Base-by-base conservation (phyloP, 2,329 filamentous ascomycete species). In the Lecanicillium sp. region DNA sequence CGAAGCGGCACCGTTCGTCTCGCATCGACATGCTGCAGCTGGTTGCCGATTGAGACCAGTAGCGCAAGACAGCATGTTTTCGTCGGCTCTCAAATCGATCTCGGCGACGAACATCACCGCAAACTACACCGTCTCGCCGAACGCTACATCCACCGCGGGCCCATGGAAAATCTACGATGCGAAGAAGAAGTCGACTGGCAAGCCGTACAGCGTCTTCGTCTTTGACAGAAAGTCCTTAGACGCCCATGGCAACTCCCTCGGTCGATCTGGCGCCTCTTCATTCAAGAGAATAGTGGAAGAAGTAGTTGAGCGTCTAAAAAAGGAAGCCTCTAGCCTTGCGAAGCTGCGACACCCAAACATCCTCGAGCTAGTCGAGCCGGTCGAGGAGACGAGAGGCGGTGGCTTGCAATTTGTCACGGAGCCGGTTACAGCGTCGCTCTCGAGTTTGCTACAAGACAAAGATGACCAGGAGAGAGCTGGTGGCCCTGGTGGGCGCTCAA, bases 101-200 rank as follows among this genome's bases (percentile, higher is more conserved):
- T 83, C 81, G 48, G 90, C 77, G 51, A 73, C 85, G 44, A 95
- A 96, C 65, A 97, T 98, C 65, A 81, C 81, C 43, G 81, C 84
- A 57, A 94, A 95, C 66, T 98, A 98, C 64, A 79, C 84, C 50
- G 72, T 97, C 48, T 82, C 87, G 17, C 72, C 81, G 18, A 79
- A 77, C 43, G 77, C 84, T 10, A 82, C 79, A n/a, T 84, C 87
- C 37, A 79, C 79, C 37, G 86, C 89, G 13, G 92, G 92, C 14
- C 87, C 89, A 42, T 98, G 92, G 92, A 94, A 88, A 68, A 92
- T 98, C 54, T 90, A 90, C 72, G 89, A 96, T 66, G 89, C 86
- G 43, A 97, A 94, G 70, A 94, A 94, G 67, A 97, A 96, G 65
- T 87, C 84, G 20, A 95, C 88, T 0, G 87, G 86, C 49, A 94